Base-by-base conservation (phyloP, 2,329 filamentous ascomycete genomes). In the Botrytis fragariae region DNA sequence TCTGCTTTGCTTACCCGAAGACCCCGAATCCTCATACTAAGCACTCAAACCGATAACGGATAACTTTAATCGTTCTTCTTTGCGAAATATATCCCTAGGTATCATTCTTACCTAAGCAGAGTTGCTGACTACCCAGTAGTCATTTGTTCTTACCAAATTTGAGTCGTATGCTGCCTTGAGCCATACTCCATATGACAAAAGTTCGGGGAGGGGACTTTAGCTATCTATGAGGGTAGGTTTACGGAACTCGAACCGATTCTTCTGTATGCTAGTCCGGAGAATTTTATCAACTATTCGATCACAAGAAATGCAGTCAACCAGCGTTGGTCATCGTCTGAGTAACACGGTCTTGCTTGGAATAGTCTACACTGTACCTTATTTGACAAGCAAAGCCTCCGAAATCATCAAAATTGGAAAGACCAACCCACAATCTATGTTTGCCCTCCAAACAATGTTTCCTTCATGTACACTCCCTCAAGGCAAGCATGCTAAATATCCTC, bases 401-500 rank as follows among this genome's bases (percentile, higher is more conserved):
- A 57, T 57, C n/a, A 32, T 32, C 65, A 29, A 57, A 68, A 25
- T 32, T 22, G 48, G 65, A 68, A 68, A 57, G 65, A 42, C 35
- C 48, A 57, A 57, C 65, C 65, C 18, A 42, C 25, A 32, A 32
- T 42, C 37, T 42, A 57, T n/a, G 9, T 32, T 9, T 32, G 22
- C 7, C 25, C 18, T 14, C 18, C 20, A 68, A 9, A 29, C 18
- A 18, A 32, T 57, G 25, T 35, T 29, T 32, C n/a, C 18, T 57
- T 32, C 65, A 68, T 32, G 10, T 29, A 32, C 18, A 54, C 6
- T 14, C 5, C 25, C 42, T 42, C 35, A 57, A 57, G 9, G 18
- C 65, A 57, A 57, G 48, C 48, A 68, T 68, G n/a, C 10, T 68
- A 51, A 68, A 44, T 22, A 57, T 32, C 48, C 35, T 68, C 48